Conservation (phyloP, 768 basidiomycete species). For the Russula lepida region DNA sequence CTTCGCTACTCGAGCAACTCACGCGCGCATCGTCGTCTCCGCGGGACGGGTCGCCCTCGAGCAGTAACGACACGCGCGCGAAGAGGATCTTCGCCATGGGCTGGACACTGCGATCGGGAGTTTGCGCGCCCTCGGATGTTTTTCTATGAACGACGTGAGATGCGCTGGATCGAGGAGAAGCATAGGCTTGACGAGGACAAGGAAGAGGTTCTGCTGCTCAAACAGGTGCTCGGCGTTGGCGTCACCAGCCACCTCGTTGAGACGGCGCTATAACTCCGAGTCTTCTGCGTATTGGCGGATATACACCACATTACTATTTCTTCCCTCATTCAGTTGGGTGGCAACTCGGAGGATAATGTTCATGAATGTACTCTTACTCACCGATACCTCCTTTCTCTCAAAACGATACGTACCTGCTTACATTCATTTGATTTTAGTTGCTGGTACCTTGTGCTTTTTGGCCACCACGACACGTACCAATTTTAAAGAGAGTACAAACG, state of each 20-base stretch:
- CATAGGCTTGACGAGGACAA: slow-evolving; percentile 54
- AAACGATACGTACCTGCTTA: not conserved
- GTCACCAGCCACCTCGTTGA: slow-evolving; percentile 12
- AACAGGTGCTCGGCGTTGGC: slow-evolving; percentile 44
- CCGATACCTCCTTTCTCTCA: no score
- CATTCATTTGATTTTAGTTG: not conserved
- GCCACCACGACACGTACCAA: no score
- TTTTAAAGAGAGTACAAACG: no score
- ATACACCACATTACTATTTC: not conserved
- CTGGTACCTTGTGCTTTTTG: no score
- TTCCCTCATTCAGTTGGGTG: not conserved
- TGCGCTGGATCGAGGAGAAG: slow-evolving; percentile 67
- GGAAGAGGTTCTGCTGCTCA: slow-evolving; percentile 53
- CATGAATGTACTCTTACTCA: slow-evolving; percentile 5
- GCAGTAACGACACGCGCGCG: no score
- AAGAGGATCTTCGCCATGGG: no score
- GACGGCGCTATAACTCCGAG: not conserved
- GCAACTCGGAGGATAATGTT: not conserved
- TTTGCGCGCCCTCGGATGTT: slow-evolving; percentile 48
- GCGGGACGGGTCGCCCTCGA: no score
- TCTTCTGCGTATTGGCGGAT: not conserved
- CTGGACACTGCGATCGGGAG: slow-evolving; percentile 55
- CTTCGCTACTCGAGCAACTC: no score
- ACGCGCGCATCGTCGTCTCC: no score
- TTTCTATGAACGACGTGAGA: slow-evolving; percentile 63